phyloP scores from a whole-genome alignment of 2,329 filamentous ascomycete genomes.

The Periconia sp. region DNA sequence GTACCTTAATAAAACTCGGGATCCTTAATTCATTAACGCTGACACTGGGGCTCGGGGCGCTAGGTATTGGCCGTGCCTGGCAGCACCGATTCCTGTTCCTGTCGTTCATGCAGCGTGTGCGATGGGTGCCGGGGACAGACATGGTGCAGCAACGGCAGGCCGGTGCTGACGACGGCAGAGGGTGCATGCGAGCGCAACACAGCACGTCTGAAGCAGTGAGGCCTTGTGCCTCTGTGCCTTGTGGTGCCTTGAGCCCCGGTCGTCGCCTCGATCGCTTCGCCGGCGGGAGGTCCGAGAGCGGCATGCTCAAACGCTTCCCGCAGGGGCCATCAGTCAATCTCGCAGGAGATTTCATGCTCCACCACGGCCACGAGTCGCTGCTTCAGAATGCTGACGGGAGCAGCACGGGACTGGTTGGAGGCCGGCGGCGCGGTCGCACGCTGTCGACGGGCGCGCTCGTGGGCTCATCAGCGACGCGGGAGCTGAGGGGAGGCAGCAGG shows the following conservation, averaged over 20 bases:
- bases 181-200: not conserved
- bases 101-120: not conserved
- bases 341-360: conserved; percentile 12
- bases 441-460: too few relatives aligned
- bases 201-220: not conserved
- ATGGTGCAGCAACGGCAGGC: not conserved
- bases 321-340: conserved; percentile 13
- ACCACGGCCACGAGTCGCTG: not conserved
- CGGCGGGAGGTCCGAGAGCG: not conserved
- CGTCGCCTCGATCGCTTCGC: not conserved
- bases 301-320: conserved; percentile 13
- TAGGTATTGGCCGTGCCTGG: not conserved
- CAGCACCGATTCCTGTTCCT: not conserved
- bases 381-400: not conserved
- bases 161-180: not conserved
- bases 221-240: too few relatives aligned
- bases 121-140: not conserved
- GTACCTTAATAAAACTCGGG: conserved; percentile 13
- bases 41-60: conserved; percentile 2
- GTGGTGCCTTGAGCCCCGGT: too few relatives aligned
- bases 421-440: not conserved
- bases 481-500: not conserved
- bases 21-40: conserved; percentile 10
- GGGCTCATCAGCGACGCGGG: not conserved
- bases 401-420: not conserved